Conservation (phyloP, 352 stramenopile genomes). For the Phytophthora constricta region DNA sequence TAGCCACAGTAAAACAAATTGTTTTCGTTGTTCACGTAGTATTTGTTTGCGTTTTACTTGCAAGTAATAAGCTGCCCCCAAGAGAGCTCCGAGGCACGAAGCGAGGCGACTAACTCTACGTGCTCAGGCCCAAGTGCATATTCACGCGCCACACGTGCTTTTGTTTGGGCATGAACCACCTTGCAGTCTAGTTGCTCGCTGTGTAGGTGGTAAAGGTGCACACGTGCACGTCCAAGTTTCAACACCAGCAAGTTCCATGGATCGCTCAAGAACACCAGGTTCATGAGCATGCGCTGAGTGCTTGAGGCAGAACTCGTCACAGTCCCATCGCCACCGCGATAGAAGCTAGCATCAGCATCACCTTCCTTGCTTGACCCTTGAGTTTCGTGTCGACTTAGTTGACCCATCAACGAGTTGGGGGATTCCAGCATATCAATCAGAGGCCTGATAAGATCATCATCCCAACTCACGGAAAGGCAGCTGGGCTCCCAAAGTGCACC, state of each 20-base stretch:
- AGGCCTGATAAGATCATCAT: slow-evolving; percentile 49
- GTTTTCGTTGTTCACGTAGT: not conserved
- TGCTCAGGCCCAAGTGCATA: slow-evolving; percentile 53
- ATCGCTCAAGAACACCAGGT: slow-evolving; percentile 61
- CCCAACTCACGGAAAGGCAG: slow-evolving; percentile 61
- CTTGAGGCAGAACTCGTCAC: slow-evolving; percentile 24
- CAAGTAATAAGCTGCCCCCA: slow-evolving; percentile 61
- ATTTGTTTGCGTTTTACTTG: slow-evolving; percentile 31
- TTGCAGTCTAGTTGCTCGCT: slow-evolving; percentile 37
- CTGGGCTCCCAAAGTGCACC: slow-evolving; percentile 62
- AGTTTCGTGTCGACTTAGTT: slow-evolving; percentile 22
- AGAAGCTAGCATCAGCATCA: not conserved
- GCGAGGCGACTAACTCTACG: slow-evolving; percentile 49
- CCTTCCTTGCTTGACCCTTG: slow-evolving; percentile 3
- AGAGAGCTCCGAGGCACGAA: slow-evolving; percentile 52
- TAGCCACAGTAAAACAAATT: slow-evolving; percentile 18
- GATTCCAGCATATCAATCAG: slow-evolving; percentile 33
- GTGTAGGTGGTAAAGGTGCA: slow-evolving; percentile 42
- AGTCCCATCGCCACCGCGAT: slow-evolving; percentile 7
- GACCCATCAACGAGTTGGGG: slow-evolving; percentile 19
- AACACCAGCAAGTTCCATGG: slow-evolving; percentile 60
- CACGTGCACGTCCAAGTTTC: slow-evolving; percentile 55
- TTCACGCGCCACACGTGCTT: slow-evolving; percentile 55
- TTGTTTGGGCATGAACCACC: slow-evolving; percentile 56
- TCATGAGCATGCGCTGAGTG: slow-evolving; percentile 60